These are phyloP conservation scores for Lipomyces yamanashiensis DNA, from an alignment of 805 yeast species.

Conservation along the genomic window DNA sequence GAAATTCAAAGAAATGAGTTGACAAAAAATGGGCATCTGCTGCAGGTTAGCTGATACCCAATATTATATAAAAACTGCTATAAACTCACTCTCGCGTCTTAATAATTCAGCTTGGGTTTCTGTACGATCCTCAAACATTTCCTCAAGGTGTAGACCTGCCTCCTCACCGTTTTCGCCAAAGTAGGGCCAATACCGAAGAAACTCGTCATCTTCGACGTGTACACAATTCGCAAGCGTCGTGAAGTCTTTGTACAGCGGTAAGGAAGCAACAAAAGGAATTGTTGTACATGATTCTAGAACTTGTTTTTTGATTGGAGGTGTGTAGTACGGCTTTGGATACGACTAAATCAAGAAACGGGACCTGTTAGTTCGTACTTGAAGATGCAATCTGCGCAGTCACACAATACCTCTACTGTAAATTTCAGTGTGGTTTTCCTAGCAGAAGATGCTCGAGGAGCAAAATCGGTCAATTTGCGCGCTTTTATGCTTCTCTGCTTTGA, in stretches of 20 bases:
- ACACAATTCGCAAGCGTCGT: conserved; percentile 28
- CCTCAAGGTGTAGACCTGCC: conserved; percentile 29
- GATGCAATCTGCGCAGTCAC: background rate
- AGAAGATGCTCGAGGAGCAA: background rate
- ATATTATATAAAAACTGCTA: background rate
- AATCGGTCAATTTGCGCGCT: background rate
- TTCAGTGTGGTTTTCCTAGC: conserved; percentile 1
- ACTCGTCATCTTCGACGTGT: conserved; percentile 33
- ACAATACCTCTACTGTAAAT: conserved; percentile 17
- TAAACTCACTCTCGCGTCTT: conserved; percentile 24
- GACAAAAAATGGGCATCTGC: conserved; percentile 27
- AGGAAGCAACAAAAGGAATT: conserved; percentile 11
- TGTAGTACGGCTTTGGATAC: conserved; percentile 10
- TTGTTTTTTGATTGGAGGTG: conserved; percentile 18
- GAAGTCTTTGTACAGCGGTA: conserved; percentile 34
- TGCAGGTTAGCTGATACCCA: background rate
- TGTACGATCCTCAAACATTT: conserved; percentile 33
- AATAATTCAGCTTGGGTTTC: conserved; percentile 24
- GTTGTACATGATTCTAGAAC: background rate
- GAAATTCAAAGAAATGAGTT: conserved; percentile 18
- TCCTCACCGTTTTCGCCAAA: conserved; percentile 37
- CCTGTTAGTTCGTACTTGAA: background rate
- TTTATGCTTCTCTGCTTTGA: background rate
- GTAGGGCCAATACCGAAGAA: conserved; percentile 30
- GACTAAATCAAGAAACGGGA: background rate